Evolutionary conservation across 2,329 filamentous ascomycete genomes (phyloP).

Genomic region (Paecilomyces variotii): DNA sequence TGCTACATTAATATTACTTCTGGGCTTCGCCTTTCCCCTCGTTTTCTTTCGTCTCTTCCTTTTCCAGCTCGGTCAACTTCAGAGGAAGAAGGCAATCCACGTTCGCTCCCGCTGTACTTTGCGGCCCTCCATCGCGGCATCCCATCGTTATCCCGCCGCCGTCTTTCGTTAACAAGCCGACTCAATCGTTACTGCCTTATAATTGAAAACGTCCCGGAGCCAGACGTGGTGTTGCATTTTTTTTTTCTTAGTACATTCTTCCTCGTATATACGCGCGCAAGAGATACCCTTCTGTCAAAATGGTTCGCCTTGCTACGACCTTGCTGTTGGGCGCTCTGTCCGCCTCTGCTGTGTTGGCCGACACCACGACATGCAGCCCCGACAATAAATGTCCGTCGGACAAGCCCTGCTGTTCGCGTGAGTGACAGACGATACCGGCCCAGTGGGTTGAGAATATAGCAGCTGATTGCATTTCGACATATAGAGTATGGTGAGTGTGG

Average conservation of each 20-base stretch:
- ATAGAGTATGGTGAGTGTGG: constrained; percentile 88
- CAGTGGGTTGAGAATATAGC: neutral
- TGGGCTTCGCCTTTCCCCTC: neutral
- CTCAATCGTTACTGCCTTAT: neutral
- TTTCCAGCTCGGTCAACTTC: neutral
- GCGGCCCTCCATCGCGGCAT: neutral
- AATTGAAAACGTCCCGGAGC: neutral
- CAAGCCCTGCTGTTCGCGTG: constrained; percentile 73
- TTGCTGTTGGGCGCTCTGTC: constrained; percentile 26
- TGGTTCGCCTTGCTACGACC: constrained; percentile 28
- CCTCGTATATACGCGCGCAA: neutral
- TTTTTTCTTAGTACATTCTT: neutral
- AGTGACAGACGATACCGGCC: constrained; percentile 30
- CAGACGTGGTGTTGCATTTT: neutral
- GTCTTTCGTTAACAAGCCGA: neutral
- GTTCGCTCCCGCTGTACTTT: neutral
- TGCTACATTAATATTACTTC: neutral
- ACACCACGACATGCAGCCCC: constrained; percentile 27
- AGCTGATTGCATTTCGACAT: neutral
- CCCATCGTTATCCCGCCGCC: neutral
- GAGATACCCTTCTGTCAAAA: constrained; percentile 13
- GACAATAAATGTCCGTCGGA: constrained; percentile 59
- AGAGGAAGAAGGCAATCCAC: neutral
- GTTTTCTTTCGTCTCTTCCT: neutral
- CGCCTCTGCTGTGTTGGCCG: constrained; percentile 23